Percentiles rank a stretch among this genome's conserved stretches.
Evolutionary conservation across 805 yeast genomes (phyloP).

Genomic region (Tetrapisispora iriomotensis): DNA sequence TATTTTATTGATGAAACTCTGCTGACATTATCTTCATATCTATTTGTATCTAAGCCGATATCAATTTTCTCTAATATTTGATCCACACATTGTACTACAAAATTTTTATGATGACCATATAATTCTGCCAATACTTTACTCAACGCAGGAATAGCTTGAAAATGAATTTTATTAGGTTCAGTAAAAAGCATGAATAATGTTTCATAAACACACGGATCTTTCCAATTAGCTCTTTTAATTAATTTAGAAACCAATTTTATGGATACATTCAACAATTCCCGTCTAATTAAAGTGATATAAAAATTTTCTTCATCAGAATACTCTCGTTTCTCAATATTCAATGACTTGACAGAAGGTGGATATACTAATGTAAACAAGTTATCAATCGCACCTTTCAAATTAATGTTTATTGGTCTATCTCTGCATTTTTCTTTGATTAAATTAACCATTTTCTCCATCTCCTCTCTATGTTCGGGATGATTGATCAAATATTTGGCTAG

Average conservation of each 20-base stretch:
- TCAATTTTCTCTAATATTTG: constrained; percentile 51
- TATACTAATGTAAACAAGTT: constrained; percentile 44
- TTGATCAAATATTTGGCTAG: constrained; percentile 58
- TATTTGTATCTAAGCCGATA: constrained; percentile 56
- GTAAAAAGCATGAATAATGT: constrained; percentile 37
- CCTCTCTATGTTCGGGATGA: constrained; percentile 43
- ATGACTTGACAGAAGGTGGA: constrained; percentile 40
- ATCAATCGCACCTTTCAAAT: constrained; percentile 50
- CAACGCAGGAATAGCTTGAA: constrained; percentile 42
- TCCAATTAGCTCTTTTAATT: constrained; percentile 39
- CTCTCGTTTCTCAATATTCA: constrained; percentile 20
- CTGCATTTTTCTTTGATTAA: constrained; percentile 42
- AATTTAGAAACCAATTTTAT: constrained; percentile 29
- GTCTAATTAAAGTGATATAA: constrained; percentile 40
- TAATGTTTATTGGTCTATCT: constrained; percentile 40
- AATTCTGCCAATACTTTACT: constrained; percentile 38
- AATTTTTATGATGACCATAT: constrained; percentile 29
- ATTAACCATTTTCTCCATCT: constrained; percentile 56
- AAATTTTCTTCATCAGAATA: constrained; percentile 39
- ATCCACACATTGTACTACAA: constrained; percentile 47
- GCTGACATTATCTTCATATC: constrained; percentile 47
- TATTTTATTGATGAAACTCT: constrained; percentile 54
- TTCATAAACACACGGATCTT: constrained; percentile 28
- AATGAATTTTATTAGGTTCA: constrained; percentile 52
- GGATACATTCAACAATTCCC: constrained; percentile 37